phyloP scores from a whole-genome alignment of 2,329 filamentous ascomycete genomes.

The Pseudopyricularia javanii region DNA sequence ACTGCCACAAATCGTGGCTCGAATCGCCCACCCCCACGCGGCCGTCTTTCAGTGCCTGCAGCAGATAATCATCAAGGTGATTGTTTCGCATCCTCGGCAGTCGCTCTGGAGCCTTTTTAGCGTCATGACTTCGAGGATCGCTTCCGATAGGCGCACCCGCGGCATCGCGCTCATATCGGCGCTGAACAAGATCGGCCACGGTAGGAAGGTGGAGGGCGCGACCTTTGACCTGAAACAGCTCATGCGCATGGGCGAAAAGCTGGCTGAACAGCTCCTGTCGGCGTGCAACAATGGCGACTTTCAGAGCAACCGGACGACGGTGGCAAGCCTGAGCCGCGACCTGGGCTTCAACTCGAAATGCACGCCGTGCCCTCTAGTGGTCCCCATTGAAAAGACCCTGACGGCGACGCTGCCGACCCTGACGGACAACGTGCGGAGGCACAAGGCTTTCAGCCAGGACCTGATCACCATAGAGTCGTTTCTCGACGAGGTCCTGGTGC shows the following conservation, averaged over 20 bases:
- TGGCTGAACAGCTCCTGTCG: constrained; percentile 69
- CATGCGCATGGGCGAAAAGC: constrained; percentile 66
- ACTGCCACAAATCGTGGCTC: constrained; percentile 86
- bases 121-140: constrained; percentile 68
- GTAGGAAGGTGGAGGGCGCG: constrained; percentile 38
- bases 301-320: constrained; percentile 52
- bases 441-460: constrained; percentile 80
- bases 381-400: constrained; percentile 77
- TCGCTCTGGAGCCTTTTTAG: constrained; percentile 85
- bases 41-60: constrained; percentile 68
- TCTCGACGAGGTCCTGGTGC: constrained; percentile 75
- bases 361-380: constrained; percentile 73
- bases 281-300: constrained; percentile 69
- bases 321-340: constrained; percentile 64
- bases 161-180: constrained; percentile 39
- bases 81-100: constrained; percentile 77
- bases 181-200: constrained; percentile 31
- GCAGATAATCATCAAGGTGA: constrained; percentile 75
- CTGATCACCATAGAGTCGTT: constrained; percentile 74
- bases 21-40: constrained; percentile 75
- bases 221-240: constrained; percentile 54
- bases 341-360: constrained; percentile 75
- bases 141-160: constrained; percentile 47
- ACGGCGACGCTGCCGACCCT: constrained; percentile 67
- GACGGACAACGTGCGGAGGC: constrained; percentile 60